These are phyloP conservation scores for Cafeteria roenbergensis DNA, from an alignment of 108 stramenopile species.

Conservation along the genomic window DNA sequence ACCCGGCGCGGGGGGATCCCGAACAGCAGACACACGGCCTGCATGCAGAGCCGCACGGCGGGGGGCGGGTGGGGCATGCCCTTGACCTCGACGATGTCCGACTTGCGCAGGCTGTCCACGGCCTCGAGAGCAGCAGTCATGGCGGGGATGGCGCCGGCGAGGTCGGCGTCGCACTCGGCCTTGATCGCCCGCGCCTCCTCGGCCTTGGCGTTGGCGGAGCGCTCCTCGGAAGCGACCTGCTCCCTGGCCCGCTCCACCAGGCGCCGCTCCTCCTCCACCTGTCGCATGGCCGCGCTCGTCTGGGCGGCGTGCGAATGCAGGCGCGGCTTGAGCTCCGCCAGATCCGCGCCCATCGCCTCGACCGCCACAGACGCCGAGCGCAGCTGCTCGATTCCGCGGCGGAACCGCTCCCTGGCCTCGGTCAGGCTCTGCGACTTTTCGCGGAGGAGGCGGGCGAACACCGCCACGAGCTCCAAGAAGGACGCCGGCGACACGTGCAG, in stretches of 20 bases:
- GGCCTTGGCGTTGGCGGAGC: conserved; percentile 26
- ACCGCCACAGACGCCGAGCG: conserved; percentile 33
- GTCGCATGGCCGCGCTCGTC: conserved; percentile 34
- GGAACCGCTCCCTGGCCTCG: conserved; percentile 34
- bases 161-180: conserved; percentile 43
- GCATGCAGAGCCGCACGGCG: conserved; percentile 41
- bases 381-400: conserved; percentile 37
- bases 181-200: conserved; percentile 18
- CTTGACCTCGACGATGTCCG: conserved; percentile 52
- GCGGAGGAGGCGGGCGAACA: conserved; percentile 28
- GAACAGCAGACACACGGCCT: conserved; percentile 52
- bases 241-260: conserved; percentile 20
- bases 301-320: conserved; percentile 35
- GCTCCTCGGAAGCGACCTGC: conserved; percentile 29
- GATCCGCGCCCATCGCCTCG: conserved; percentile 35
- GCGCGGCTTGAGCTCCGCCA: conserved; percentile 40
- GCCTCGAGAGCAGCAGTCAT: conserved; percentile 53
- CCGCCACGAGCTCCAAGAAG: conserved; percentile 43
- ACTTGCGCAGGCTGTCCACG: conserved; percentile 46
- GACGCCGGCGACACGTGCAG: conserved; percentile 42
- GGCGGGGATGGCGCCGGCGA: conserved; percentile 58
- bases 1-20: conserved; percentile 22
- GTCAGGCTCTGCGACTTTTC: conserved; percentile 2
- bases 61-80: conserved; percentile 53
- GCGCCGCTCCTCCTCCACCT: conserved; percentile 29